Evolutionary conservation across 805 yeast species (phyloP).

Genomic region (Suhomyces faveliae): DNA sequence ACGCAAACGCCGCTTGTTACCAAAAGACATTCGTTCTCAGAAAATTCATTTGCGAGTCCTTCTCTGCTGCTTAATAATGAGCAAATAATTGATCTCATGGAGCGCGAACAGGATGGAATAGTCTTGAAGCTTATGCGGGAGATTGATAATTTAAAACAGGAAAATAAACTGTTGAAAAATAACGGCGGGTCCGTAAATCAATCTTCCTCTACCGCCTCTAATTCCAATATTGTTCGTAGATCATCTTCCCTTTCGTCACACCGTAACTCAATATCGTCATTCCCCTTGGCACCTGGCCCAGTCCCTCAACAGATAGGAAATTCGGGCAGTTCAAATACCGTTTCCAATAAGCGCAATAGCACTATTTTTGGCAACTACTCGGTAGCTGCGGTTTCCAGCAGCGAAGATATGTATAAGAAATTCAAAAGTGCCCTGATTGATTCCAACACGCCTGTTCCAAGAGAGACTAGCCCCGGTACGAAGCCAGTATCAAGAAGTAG

Average conservation of each 20-base stretch:
- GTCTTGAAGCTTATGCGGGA: constrained; percentile 66
- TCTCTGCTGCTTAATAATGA: constrained; percentile 30
- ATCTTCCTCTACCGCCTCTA: neutral
- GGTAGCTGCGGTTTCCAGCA: constrained; percentile 1
- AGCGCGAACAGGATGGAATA: constrained; percentile 73
- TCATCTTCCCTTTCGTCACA: constrained; percentile 15
- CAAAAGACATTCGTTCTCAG: constrained; percentile 11
- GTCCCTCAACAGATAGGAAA: neutral
- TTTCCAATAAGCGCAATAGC: constrained; percentile 13
- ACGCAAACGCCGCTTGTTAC: constrained; percentile 1
- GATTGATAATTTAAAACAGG: constrained; percentile 52
- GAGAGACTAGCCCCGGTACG: constrained; percentile 10
- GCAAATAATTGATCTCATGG: constrained; percentile 59
- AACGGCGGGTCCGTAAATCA: constrained; percentile 3
- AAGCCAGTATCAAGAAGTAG: constrained; percentile 9
- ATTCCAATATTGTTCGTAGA: constrained; percentile 8
- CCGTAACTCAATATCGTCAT: constrained; percentile 11
- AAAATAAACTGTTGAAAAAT: constrained; percentile 41
- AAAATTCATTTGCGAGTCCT: constrained; percentile 1
- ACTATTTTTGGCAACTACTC: constrained; percentile 11
- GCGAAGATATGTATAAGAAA: constrained; percentile 10
- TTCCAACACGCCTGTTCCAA: neutral
- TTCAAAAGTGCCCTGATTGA: constrained; percentile 7
- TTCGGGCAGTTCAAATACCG: neutral
- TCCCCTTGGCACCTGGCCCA: constrained; percentile 7